Base-by-base conservation (phyloP, 495 filamentous ascomycete genomes). In the Penicillium lagena region DNA sequence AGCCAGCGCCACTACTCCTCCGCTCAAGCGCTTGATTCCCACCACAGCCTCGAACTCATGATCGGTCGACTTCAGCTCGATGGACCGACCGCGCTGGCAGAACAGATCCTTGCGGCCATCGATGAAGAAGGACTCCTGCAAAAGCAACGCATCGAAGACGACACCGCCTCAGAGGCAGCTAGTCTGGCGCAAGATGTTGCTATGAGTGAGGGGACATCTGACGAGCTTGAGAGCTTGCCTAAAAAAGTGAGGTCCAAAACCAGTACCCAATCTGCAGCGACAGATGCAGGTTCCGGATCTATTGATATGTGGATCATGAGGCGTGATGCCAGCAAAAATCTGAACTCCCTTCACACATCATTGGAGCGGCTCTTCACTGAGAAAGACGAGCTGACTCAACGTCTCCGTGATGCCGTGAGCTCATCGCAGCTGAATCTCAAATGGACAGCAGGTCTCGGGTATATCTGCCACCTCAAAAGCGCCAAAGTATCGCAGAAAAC, bases 81-180 rank as follows among this genome's bases (percentile, higher is more conserved):
- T 12, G 79, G 81, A 4, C 89, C 90, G 1, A 66, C 60, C 4
- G 62, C 67, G 11, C 76, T 99, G 5, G 87, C 91, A 2, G 56
- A 77, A 29, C 73, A 71, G 30, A 95, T 99, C 36, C 47, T 76
- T 9, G 71, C 75, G 1, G 81, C 90, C 5, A 95, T 99, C 52
- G 94, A 99, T 55, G 94, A 97, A 67, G 94, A 96, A 56, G 89
- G 88, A 0, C 66, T 99, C 12, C 73, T 83, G 29, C 78, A 87
- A 54, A 81, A 85, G 44, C 90, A 96, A 47, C 76, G 79, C 15
- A 72, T 85, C 8, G 82, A 90, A 54, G 83, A 90, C 49, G 76
- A 67, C 45, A 81, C 87, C 31, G 81, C 80, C 2, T 80, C 77
- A 12, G 74, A 83, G 47, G 79, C 85, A 51, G 78, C 84, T 2